phyloP scores from a whole-genome alignment of 2,329 filamentous ascomycete genomes.

The Lasiodiplodia sp. region DNA sequence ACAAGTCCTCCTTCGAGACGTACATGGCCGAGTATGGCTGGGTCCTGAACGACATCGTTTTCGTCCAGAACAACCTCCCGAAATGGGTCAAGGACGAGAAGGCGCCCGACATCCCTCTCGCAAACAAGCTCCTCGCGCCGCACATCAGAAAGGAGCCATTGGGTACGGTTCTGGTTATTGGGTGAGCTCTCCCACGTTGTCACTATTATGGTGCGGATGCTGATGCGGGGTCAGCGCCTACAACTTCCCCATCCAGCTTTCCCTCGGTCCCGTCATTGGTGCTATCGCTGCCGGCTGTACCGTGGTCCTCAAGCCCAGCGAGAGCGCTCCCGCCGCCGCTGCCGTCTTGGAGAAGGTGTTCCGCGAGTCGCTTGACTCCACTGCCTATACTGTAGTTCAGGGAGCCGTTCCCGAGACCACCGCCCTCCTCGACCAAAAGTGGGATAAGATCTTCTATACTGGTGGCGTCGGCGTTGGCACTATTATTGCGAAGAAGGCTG shows the following conservation, averaged over 20 bases:
- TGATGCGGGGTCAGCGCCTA: constrained; percentile 67
- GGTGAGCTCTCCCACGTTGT: constrained; percentile 55
- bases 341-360: constrained; percentile 82
- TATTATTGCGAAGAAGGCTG: constrained; percentile 62
- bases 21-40: constrained; percentile 78
- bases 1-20: constrained; percentile 79
- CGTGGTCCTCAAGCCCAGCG: constrained; percentile 88
- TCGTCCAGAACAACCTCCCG: constrained; percentile 77
- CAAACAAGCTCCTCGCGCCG: constrained; percentile 73
- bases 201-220: constrained; percentile 11
- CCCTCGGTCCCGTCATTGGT: constrained; percentile 79
- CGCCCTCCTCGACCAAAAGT: constrained; percentile 83
- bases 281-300: constrained; percentile 94
- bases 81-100: constrained; percentile 85
- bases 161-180: constrained; percentile 83
- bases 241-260: constrained; percentile 91
- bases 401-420: constrained; percentile 83
- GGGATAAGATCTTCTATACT: constrained; percentile 99
- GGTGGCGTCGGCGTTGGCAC: constrained; percentile 76
- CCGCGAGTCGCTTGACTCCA: constrained; percentile 76
- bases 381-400: constrained; percentile 79
- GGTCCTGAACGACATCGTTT: constrained; percentile 81
- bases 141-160: constrained; percentile 87
- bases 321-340: constrained; percentile 77
- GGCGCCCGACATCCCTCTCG: constrained; percentile 71